These are phyloP conservation scores for Byssoonygena ceratinophila DNA, from an alignment of 2,329 filamentous ascomycete species.

Conservation along the genomic window DNA sequence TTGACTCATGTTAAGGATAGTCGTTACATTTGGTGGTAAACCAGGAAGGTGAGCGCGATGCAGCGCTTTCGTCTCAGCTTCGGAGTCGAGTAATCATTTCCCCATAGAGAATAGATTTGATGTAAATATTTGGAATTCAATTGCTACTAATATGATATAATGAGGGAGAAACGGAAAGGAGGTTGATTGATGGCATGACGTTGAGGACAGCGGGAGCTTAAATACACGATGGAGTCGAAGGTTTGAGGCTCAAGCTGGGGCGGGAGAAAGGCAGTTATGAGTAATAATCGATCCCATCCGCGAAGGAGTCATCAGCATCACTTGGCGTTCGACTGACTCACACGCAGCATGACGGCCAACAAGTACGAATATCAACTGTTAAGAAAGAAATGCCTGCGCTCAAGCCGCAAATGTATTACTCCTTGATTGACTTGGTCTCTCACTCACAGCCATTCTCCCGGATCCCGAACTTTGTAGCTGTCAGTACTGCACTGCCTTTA, in stretches of 20 bases:
- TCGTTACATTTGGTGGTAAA: background rate
- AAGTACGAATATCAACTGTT: too few relatives aligned
- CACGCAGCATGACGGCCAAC: background rate
- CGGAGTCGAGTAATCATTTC: conserved; percentile 18
- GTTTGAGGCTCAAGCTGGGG: conserved; percentile 4
- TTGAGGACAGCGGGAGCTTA: conserved; percentile 2
- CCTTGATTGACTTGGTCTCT: background rate
- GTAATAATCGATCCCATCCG: background rate
- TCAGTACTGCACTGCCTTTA: background rate
- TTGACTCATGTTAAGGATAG: conserved; percentile 25
- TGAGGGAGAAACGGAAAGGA: background rate
- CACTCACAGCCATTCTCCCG: background rate
- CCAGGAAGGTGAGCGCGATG: background rate
- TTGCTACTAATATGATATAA: background rate
- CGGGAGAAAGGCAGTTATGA: background rate
- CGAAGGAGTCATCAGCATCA: background rate
- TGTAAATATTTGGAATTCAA: background rate
- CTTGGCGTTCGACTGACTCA: background rate
- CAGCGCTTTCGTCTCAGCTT: conserved; percentile 12
- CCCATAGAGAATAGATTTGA: conserved; percentile 1
- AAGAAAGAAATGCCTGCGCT: background rate
- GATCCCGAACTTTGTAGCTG: background rate
- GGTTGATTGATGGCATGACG: conserved; percentile 1
- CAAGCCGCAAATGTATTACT: background rate
- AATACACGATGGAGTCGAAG: background rate